Evolutionary conservation across 495 filamentous ascomycete species (phyloP).

Genomic region (Penicillium paxilli): DNA sequence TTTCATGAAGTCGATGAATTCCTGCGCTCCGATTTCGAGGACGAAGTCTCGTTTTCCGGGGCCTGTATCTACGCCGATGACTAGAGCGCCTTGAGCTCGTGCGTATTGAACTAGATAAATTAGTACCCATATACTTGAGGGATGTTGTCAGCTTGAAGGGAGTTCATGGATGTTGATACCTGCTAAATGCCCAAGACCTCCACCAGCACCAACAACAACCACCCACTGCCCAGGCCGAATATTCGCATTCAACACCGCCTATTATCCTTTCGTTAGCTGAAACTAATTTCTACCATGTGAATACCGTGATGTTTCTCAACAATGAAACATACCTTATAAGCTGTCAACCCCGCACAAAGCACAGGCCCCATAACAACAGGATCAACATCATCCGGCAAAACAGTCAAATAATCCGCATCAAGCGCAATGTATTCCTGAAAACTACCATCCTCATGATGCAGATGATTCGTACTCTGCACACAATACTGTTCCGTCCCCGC

Average conservation of each 20-base stretch:
- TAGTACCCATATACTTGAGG: background rate
- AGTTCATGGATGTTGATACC: conserved; percentile 31
- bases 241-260: conserved; percentile 44
- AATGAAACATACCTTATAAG: conserved; percentile 40
- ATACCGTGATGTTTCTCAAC: too few species aligned
- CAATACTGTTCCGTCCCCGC: conserved; percentile 49
- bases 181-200: conserved; percentile 49
- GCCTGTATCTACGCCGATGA: conserved; percentile 48
- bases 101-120: conserved; percentile 47
- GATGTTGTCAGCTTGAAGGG: background rate
- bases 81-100: conserved; percentile 41
- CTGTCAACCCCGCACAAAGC: conserved; percentile 45
- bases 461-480: conserved; percentile 44
- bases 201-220: conserved; percentile 51
- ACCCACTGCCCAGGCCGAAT: conserved; percentile 44
- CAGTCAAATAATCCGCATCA: conserved; percentile 46
- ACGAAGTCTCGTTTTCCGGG: conserved; percentile 44
- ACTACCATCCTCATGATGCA: conserved; percentile 51
- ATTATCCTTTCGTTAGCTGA: background rate
- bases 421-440: conserved; percentile 49
- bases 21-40: conserved; percentile 37
- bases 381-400: conserved; percentile 48
- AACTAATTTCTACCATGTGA: background rate
- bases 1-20: conserved; percentile 46
- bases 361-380: conserved; percentile 43